Percentiles rank a stretch among this genome's conserved stretches.
phyloP scores from a whole-genome alignment of 495 filamentous ascomycete species.

The Talaromyces stipitatus region DNA sequence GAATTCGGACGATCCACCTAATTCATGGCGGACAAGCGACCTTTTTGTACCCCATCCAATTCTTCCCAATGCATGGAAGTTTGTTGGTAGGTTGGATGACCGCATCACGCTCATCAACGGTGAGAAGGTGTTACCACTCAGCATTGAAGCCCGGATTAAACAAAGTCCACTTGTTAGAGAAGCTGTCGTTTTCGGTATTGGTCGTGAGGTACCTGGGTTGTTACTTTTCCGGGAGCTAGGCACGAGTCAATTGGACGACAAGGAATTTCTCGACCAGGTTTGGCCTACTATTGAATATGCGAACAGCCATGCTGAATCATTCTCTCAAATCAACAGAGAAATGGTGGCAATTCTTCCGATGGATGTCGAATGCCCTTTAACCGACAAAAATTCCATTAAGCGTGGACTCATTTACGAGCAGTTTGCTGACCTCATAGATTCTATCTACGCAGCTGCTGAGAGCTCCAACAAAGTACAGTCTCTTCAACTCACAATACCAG shows the following conservation, averaged over 20 bases:
- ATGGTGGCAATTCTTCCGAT: conserved; percentile 40
- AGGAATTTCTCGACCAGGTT: conserved; percentile 36
- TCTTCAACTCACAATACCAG: conserved; percentile 27
- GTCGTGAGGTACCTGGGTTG: conserved; percentile 40
- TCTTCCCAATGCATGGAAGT: conserved; percentile 55
- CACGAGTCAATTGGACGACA: conserved; percentile 23
- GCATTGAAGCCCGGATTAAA: conserved; percentile 51
- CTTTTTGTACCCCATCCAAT: conserved; percentile 56
- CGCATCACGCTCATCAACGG: conserved; percentile 59
- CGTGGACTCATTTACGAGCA: conserved; percentile 42
- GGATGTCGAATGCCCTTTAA: conserved; percentile 36
- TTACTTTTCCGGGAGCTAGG: conserved; percentile 39
- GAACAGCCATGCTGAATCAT: conserved; percentile 42
- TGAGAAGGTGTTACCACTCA: conserved; percentile 59
- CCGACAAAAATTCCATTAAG: conserved; percentile 51
- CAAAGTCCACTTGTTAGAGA: conserved; percentile 44
- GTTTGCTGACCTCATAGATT: conserved; percentile 42
- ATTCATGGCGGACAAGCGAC: conserved; percentile 51
- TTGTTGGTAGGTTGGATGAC: conserved; percentile 54
- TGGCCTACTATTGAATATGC: conserved; percentile 42
- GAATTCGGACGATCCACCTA: conserved; percentile 44
- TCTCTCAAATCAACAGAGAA: conserved; percentile 48
- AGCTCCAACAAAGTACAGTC: neutral
- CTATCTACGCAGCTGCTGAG: conserved; percentile 33
- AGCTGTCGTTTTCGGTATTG: conserved; percentile 51